These are phyloP conservation scores for Plantago ovata DNA, from an alignment of 257 asterid genomes.

Conservation along the genomic window DNA sequence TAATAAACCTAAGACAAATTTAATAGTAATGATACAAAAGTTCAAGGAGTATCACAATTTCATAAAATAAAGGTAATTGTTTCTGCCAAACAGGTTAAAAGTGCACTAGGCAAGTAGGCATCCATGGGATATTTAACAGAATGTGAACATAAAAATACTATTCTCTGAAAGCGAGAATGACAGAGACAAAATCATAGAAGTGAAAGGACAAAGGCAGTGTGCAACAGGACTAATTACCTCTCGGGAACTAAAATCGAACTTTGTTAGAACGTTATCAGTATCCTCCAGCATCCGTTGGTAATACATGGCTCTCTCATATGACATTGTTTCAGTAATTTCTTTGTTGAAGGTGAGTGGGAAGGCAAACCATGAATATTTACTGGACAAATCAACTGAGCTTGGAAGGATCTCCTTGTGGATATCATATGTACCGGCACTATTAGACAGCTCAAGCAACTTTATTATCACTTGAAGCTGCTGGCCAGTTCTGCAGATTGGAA, in stretches of 20 bases:
- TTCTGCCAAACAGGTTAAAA: conserved; percentile 7
- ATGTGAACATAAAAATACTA: conserved; percentile 18
- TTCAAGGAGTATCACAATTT: background rate
- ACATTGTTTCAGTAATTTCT: conserved; percentile 53
- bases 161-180: conserved; percentile 4
- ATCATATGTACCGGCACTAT: conserved; percentile 42
- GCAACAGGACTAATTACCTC: conserved; percentile 46
- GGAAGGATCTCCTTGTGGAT: conserved; percentile 65
- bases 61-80: background rate
- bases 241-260: conserved; percentile 54
- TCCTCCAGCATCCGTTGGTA: conserved; percentile 72
- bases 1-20: conserved; percentile 4
- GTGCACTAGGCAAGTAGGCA: background rate
- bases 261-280: conserved; percentile 47
- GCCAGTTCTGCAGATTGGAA: conserved; percentile 89
- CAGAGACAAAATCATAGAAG: conserved; percentile 15
- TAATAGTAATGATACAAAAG: background rate
- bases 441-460: conserved; percentile 75
- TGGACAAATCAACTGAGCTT: conserved; percentile 45
- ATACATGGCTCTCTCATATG: conserved; percentile 55
- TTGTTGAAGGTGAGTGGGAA: conserved; percentile 75
- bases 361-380: conserved; percentile 47
- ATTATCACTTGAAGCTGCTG: conserved; percentile 92
- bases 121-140: conserved; percentile 15
- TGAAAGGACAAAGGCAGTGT: conserved; percentile 1